Evolutionary conservation across 176 grass and related monocot species (phyloP), one percentile per base, ranked within the genome.

Genomic region (Paspalum notatum): DNA sequence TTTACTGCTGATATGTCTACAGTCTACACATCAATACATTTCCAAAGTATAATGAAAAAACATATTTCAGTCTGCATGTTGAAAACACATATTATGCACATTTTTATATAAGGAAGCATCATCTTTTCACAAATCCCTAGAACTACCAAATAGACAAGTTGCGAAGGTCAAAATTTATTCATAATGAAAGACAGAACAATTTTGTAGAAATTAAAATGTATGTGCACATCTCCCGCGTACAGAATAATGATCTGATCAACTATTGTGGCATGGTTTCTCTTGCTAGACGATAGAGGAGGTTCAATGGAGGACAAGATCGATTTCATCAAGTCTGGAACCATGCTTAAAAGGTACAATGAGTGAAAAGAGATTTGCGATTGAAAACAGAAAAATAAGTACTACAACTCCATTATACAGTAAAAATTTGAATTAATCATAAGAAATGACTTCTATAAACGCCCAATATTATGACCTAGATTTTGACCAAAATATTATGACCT

Each of bases 71-170:
- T 48, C 39, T 12, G 32, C 55, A 82, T 63, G 61, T 64, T 0
- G 47, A 26, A 62, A 62, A 62, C 18, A 51, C 1, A 50, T 48
- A 37, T 18, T 5, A 60, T 37, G 12, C 24, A 68, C 39, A 76
- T 3, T 41, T 20, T 69, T 69, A 67, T 27, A 68, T 61, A 49
- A 1, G 21, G 1, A 47, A 68, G 5, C 25, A 57, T 21, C 9
- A 18, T 2, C 27, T 68, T 69, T 38, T 14, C 13, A 60, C 39
- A 61, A 24, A 50, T 77, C 8, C 27, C 26, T 53, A 77, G 54
- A 68, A 26, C 24, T 67, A 59, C 5, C 4, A 70, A 69, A 77
- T 59, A 69, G 50, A 61, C n/a, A 51, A 61, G 64, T 14, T 76
- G 59, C 9, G 17, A 76, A 8, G 10, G 27, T 77, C 25, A 66